phyloP scores from a whole-genome alignment of 2,329 filamentous ascomycete species.

The Aphanocladium album region DNA sequence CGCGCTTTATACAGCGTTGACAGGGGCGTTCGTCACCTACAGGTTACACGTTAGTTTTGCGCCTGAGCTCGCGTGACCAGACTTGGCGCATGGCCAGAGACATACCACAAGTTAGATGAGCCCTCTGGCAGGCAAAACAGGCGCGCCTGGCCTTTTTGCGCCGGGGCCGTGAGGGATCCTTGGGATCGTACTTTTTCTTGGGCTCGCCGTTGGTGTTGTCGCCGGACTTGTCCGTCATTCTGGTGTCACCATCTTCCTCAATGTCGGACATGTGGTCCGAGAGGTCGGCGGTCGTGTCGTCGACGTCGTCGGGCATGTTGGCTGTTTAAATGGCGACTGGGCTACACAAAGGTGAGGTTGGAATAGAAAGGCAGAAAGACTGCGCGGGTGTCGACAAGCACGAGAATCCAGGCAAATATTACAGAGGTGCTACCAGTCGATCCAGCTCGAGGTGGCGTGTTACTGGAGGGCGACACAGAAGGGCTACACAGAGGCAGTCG shows the following conservation, averaged over 20 bases:
- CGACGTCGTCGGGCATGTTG: conserved; percentile 53
- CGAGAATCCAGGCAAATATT: background rate
- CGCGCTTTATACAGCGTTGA: conserved; percentile 87
- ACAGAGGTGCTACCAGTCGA: background rate
- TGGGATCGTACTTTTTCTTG: conserved; percentile 71
- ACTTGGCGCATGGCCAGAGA: conserved; percentile 22
- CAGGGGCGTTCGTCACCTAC: conserved; percentile 93
- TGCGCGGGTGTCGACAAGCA: background rate
- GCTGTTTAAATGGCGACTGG: conserved; percentile 22
- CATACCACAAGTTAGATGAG: conserved; percentile 97
- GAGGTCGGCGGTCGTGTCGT: conserved; percentile 49
- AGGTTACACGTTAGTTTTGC: conserved; percentile 25
- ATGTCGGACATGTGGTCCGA: conserved; percentile 57
- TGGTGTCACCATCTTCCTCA: conserved; percentile 52
- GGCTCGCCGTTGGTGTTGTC: conserved; percentile 48
- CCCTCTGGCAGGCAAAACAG: conserved; percentile 94
- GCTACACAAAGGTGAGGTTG: background rate
- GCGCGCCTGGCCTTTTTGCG: conserved; percentile 95
- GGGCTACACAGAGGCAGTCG: background rate
- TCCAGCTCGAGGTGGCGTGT: background rate
- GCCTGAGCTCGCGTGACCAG: background rate
- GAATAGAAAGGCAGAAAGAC: background rate
- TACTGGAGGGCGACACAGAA: background rate
- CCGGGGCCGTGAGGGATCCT: conserved; percentile 83
- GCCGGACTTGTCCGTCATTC: conserved; percentile 36